These are phyloP conservation scores for Paramecium sexaurelia DNA, from an alignment of 73 alveolate genomes.

Conservation along the genomic window DNA sequence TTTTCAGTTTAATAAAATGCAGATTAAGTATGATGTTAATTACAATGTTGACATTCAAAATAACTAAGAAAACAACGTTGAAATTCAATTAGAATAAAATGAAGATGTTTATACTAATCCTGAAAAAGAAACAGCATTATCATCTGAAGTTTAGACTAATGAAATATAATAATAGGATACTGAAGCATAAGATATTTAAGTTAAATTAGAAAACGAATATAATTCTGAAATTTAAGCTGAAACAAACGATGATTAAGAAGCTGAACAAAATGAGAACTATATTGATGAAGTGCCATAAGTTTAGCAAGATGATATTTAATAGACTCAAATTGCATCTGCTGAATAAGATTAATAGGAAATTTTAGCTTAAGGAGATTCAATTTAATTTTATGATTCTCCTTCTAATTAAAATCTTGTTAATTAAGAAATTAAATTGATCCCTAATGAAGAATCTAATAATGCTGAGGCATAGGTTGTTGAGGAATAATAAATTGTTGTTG, in stretches of 20 bases:
- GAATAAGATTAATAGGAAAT: too few species aligned
- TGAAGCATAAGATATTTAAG: background rate
- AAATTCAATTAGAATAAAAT: background rate
- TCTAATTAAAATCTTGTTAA: background rate
- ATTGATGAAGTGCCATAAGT: constrained; percentile 24
- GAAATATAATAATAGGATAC: background rate
- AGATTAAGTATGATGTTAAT: too few species aligned
- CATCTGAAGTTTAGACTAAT: background rate
- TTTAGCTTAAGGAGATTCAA: background rate
- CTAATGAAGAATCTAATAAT: background rate
- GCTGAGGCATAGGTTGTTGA: constrained; percentile 3
- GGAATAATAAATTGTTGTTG: background rate
- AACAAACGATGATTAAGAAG: background rate
- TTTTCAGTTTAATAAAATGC: background rate
- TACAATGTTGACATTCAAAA: too few species aligned
- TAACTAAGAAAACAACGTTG: too few species aligned
- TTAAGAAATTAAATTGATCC: background rate
- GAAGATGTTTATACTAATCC: background rate
- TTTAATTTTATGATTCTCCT: background rate
- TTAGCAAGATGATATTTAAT: background rate
- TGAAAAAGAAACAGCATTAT: background rate
- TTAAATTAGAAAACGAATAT: background rate
- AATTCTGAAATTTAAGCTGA: background rate
- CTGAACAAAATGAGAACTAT: background rate
- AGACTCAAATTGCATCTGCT: background rate